These are phyloP conservation scores for Chlorella sorokiniana DNA, from an alignment of 139 green algal species.

Conservation along the genomic window DNA sequence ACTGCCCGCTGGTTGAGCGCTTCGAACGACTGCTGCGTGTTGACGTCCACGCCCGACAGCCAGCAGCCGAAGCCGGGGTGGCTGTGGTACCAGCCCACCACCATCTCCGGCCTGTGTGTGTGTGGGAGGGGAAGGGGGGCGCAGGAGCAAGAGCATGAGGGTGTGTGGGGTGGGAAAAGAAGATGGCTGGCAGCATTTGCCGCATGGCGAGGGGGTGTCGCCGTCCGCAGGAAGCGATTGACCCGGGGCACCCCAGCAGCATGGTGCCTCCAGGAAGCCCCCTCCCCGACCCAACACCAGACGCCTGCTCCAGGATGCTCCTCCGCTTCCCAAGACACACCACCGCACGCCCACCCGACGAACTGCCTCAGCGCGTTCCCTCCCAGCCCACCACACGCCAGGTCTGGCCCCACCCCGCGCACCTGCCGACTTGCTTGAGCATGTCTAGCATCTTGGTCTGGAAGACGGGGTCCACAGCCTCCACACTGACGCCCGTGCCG, in stretches of 20 bases:
- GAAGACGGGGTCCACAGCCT: slow-evolving; percentile 99
- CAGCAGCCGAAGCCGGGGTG: slow-evolving; percentile 99
- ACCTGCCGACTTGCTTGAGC: slow-evolving; percentile 97
- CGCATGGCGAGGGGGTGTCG: too few relatives aligned
- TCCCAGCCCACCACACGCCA: too few relatives aligned
- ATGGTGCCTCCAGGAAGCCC: too few relatives aligned
- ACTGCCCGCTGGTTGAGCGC: slow-evolving; percentile 95
- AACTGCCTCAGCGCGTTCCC: too few relatives aligned
- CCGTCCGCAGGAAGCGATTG: not conserved
- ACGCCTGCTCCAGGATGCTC: too few relatives aligned
- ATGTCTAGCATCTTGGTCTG: slow-evolving; percentile 99
- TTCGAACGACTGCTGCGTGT: slow-evolving; percentile 99
- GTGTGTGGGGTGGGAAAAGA: not conserved
- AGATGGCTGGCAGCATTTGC: not conserved
- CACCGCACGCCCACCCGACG: too few relatives aligned
- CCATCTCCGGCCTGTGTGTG: slow-evolving; percentile 92
- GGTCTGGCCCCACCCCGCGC: not conserved
- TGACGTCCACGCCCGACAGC: slow-evolving; percentile 99
- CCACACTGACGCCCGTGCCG: slow-evolving; percentile 96
- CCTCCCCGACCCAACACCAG: too few relatives aligned
- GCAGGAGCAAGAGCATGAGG: not conserved
- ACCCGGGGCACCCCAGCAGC: too few relatives aligned
- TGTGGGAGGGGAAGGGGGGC: not conserved
- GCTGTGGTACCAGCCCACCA: slow-evolving; percentile 99
- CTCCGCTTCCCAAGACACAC: too few relatives aligned